These are phyloP conservation scores for Gracilaria vermiculophylla DNA, from an alignment of 23 red algal genomes.

Conservation along the genomic window DNA sequence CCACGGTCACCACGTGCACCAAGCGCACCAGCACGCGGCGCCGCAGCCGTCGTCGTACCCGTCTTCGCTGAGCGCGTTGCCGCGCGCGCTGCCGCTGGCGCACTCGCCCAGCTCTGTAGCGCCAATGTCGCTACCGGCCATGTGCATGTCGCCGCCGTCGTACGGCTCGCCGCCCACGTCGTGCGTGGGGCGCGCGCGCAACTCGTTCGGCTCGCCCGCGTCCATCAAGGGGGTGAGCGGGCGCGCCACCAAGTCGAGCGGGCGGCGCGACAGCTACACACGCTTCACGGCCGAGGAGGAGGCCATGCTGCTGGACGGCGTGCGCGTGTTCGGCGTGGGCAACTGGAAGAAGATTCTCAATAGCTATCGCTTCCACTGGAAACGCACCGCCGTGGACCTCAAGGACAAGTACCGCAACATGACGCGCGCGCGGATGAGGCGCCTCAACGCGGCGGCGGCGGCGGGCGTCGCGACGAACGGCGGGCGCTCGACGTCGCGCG, in stretches of 20 bases:
- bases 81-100: neutral
- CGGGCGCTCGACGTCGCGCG: neutral
- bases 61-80: neutral
- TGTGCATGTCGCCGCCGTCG: neutral
- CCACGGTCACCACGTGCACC: neutral
- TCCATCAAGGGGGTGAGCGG: neutral
- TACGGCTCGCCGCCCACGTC: neutral
- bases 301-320: constrained; percentile 74
- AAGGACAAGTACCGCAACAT: constrained; percentile 94
- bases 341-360: constrained; percentile 90
- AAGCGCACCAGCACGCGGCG: neutral
- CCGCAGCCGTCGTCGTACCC: neutral
- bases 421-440: constrained; percentile 52
- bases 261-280: constrained; percentile 67
- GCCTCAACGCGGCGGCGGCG: constrained; percentile 21
- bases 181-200: neutral
- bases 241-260: constrained; percentile 26
- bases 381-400: constrained; percentile 72
- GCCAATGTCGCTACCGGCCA: neutral
- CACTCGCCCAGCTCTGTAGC: neutral
- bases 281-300: constrained; percentile 84
- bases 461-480: neutral
- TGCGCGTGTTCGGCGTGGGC: constrained; percentile 72
- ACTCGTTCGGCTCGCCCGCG: neutral
- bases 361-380: constrained; percentile 69